Percentiles rank a stretch among this genome's conserved stretches.
These are phyloP conservation scores for Nicotiana undulata DNA, from an alignment of 257 asterid species.

Conservation along the genomic window DNA sequence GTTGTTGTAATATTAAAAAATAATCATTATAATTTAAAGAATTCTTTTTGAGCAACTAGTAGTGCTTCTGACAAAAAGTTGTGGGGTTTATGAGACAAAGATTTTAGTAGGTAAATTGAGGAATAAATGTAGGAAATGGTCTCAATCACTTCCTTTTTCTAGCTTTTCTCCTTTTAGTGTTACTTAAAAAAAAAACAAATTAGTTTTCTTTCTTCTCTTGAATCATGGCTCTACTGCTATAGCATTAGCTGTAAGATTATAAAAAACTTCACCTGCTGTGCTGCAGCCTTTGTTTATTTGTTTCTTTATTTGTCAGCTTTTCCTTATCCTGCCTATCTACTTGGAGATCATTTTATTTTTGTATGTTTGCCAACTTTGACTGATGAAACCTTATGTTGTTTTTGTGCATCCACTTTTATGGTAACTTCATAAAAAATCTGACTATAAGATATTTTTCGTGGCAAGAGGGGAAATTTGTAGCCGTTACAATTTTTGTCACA, in stretches of 20 bases:
- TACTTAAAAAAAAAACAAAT: neutral
- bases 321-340: slow-evolving; percentile 24
- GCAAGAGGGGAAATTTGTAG: no score
- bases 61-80: slow-evolving; percentile 22
- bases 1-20: no score
- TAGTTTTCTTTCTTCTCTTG: slow-evolving; percentile 28
- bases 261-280: slow-evolving; percentile 25
- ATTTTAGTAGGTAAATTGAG: slow-evolving; percentile 19
- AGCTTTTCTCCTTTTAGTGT: slow-evolving; percentile 11
- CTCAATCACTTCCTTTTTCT: slow-evolving; percentile 21
- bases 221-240: slow-evolving; percentile 36
- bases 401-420: neutral
- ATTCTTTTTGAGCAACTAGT: neutral
- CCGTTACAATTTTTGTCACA: no score
- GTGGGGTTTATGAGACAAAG: slow-evolving; percentile 27
- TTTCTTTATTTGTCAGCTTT: slow-evolving; percentile 38
- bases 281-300: slow-evolving; percentile 34
- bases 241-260: slow-evolving; percentile 39
- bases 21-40: no score
- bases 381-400: slow-evolving; percentile 34
- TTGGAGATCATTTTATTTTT: slow-evolving; percentile 24
- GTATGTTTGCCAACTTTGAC: slow-evolving; percentile 34
- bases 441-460: neutral
- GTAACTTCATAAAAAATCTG: neutral
- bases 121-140: slow-evolving; percentile 28